A percentile compares a stretch with the other conserved stretches of the same genome.
Evolutionary conservation across 2,329 filamentous ascomycete genomes (phyloP).

Genomic region (Hymenoscyphus scutula): DNA sequence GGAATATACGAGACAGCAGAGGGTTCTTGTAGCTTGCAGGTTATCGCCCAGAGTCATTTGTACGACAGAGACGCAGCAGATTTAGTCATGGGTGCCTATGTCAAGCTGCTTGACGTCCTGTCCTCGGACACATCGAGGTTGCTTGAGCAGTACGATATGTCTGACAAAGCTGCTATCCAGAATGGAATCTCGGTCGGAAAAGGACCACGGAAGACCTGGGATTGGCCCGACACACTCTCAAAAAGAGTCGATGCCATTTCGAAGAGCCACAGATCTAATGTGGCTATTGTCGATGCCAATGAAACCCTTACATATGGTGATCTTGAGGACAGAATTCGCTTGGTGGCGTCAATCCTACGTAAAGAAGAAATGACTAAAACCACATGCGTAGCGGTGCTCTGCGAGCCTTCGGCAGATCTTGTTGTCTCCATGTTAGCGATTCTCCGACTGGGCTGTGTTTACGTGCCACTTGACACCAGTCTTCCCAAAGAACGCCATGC

Average conservation of each 20-base stretch:
- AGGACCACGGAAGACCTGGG: background rate
- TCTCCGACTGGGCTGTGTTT: slow-evolving; percentile 31
- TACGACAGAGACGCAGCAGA: background rate
- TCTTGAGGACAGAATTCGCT: slow-evolving; percentile 28
- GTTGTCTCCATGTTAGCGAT: slow-evolving; percentile 35
- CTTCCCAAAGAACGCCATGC: slow-evolving; percentile 24
- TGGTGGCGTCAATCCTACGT: slow-evolving; percentile 37
- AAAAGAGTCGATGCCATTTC: background rate
- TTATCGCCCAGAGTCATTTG: background rate
- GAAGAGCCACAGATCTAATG: background rate
- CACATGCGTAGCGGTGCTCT: slow-evolving; percentile 32
- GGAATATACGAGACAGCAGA: background rate
- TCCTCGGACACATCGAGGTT: background rate
- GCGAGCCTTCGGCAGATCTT: slow-evolving; percentile 18
- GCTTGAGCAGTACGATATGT: background rate
- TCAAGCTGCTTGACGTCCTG: background rate
- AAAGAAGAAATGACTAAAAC: slow-evolving; percentile 17
- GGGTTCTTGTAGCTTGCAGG: background rate
- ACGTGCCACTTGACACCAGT: slow-evolving; percentile 35
- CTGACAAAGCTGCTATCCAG: background rate
- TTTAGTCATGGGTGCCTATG: background rate
- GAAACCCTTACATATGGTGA: background rate
- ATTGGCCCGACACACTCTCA: slow-evolving; percentile 5
- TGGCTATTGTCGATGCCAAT: background rate
- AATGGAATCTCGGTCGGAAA: slow-evolving; percentile 4